Evolutionary conservation across 1,284 basidiomycete genomes (phyloP).

Genomic region (Schizopora paradoxa): DNA sequence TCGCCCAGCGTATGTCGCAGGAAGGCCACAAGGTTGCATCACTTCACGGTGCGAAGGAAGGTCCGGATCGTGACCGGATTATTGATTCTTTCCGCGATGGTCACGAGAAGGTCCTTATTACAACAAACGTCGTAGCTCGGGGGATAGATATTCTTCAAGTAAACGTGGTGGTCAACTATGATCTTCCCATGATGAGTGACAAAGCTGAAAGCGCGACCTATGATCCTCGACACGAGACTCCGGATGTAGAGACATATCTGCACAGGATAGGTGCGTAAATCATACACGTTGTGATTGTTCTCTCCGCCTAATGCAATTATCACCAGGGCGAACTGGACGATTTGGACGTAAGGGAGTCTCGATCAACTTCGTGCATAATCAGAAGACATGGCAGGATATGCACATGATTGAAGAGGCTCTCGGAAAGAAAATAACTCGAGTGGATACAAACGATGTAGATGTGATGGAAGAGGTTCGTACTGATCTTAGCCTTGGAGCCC

Average conservation of each 20-base stretch:
- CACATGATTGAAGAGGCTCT: constrained; percentile 75
- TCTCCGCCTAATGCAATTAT: constrained; percentile 10
- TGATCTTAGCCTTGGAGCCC: neutral
- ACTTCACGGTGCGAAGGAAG: constrained; percentile 91
- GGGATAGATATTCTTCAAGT: constrained; percentile 99
- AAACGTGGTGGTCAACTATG: constrained; percentile 99
- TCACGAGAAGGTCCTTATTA: constrained; percentile 95
- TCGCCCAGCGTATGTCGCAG: constrained; percentile 83
- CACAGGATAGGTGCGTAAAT: constrained; percentile 85
- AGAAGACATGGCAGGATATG: constrained; percentile 81
- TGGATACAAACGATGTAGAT: constrained; percentile 82
- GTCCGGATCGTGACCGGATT: constrained; percentile 82
- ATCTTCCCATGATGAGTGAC: constrained; percentile 75
- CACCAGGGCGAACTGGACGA: constrained; percentile 83
- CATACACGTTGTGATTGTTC: constrained; percentile 1
- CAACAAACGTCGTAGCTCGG: constrained; percentile 97
- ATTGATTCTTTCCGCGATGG: constrained; percentile 97
- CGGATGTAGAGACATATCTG: constrained; percentile 96
- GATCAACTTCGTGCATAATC: constrained; percentile 94
- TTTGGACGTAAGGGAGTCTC: constrained; percentile 94
- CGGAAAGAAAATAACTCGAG: constrained; percentile 71
- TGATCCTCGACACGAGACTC: constrained; percentile 40
- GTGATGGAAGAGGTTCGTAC: constrained; percentile 77
- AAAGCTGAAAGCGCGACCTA: constrained; percentile 53
- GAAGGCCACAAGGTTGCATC: constrained; percentile 98